Evolutionary conservation across 345 rosid genomes (phyloP).

Genomic region (Zanthoxylum bungeanum): DNA sequence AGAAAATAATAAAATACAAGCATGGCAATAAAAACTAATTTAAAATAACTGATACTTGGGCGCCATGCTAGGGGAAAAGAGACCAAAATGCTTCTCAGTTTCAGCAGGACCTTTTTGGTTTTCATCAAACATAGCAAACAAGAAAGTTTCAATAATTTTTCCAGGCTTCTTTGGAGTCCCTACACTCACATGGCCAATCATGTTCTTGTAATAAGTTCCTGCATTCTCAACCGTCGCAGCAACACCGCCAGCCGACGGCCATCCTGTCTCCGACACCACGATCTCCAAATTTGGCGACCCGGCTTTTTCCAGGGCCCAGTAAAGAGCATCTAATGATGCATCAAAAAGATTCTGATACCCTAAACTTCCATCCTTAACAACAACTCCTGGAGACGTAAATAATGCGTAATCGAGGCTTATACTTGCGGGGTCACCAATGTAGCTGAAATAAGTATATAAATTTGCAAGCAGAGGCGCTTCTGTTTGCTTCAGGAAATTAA

Average conservation of each 20-base stretch:
- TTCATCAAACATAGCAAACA: constrained; percentile 44
- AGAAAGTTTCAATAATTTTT: constrained; percentile 27
- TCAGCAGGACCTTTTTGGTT: constrained; percentile 5
- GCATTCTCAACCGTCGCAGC: constrained; percentile 21
- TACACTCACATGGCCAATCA: constrained; percentile 23
- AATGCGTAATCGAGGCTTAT: constrained; percentile 20
- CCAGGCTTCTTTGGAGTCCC: constrained; percentile 39
- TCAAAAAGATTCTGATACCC: constrained; percentile 26
- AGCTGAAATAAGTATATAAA: constrained; percentile 31
- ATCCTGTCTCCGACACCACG: constrained; percentile 32
- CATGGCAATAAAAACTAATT: too few relatives aligned
- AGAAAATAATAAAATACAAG: too few relatives aligned
- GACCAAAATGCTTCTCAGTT: not conserved
- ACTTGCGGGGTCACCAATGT: not conserved
- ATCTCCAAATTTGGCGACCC: constrained; percentile 17
- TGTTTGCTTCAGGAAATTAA: not conserved
- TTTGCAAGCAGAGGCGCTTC: constrained; percentile 31
- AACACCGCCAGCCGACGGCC: constrained; percentile 28
- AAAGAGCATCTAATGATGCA: constrained; percentile 30
- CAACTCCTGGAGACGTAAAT: constrained; percentile 15
- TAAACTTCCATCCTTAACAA: constrained; percentile 16
- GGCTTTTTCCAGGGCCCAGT: constrained; percentile 24
- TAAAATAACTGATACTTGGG: constrained; percentile 25
- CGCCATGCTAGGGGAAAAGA: not conserved
- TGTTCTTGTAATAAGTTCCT: constrained; percentile 19